Evolutionary conservation across 1,139 yeast species (phyloP).

Genomic region (Scheffersomyces parashehatae): DNA sequence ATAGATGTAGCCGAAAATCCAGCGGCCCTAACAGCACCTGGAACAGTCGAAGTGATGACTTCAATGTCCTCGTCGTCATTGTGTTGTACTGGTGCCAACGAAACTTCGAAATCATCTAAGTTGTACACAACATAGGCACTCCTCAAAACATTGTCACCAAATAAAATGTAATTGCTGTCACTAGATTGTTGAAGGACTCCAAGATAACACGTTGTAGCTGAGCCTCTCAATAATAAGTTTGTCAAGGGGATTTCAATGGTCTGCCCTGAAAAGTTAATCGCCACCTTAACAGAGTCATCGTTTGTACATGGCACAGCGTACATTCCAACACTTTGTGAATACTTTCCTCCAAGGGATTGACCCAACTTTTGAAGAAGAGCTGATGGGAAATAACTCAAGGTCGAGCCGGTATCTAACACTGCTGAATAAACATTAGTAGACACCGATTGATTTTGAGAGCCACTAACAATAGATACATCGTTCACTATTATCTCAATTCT

Average conservation of each 20-base stretch:
- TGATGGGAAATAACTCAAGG: slow-evolving; percentile 37
- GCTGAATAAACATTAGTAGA: slow-evolving; percentile 12
- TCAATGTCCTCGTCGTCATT: slow-evolving; percentile 45
- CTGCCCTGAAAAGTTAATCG: slow-evolving; percentile 55
- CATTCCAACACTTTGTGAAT: slow-evolving; percentile 25
- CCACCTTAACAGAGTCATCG: slow-evolving; percentile 20
- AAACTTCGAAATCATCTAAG: slow-evolving; percentile 62
- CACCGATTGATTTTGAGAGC: slow-evolving; percentile 5
- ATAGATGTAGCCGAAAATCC: slow-evolving; percentile 30
- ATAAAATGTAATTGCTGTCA: slow-evolving; percentile 19
- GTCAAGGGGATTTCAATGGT: slow-evolving; percentile 47
- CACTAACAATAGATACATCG: slow-evolving; percentile 11
- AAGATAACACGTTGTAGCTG: slow-evolving; percentile 24
- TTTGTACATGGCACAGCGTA: slow-evolving; percentile 29
- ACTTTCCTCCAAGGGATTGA: slow-evolving; percentile 31
- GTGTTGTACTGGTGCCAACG: slow-evolving; percentile 62
- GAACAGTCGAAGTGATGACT: slow-evolving; percentile 40
- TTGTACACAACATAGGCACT: slow-evolving; percentile 79
- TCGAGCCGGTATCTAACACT: slow-evolving; percentile 25
- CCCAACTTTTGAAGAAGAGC: slow-evolving; percentile 28
- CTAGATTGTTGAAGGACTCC: slow-evolving; percentile 28
- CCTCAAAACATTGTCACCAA: slow-evolving; percentile 78
- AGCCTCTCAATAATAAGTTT: slow-evolving; percentile 25
- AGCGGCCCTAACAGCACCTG: slow-evolving; percentile 46
- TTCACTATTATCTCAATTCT: slow-evolving; percentile 29